These are phyloP conservation scores for Atkinsonella hypoxylon DNA, from an alignment of 2,329 filamentous ascomycete genomes.

Conservation along the genomic window DNA sequence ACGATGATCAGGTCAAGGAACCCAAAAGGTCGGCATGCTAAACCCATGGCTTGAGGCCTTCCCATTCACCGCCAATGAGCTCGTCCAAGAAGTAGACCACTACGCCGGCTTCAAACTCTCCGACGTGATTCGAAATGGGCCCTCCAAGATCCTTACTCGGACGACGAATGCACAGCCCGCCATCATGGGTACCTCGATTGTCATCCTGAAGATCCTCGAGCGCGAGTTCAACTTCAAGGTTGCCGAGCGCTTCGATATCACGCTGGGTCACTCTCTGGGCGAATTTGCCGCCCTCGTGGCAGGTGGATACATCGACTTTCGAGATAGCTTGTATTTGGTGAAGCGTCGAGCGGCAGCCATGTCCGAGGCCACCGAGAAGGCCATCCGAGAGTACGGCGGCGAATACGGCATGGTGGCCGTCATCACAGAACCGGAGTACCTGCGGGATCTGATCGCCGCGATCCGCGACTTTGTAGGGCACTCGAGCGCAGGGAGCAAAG, in stretches of 20 bases:
- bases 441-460: constrained; percentile 55
- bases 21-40: constrained; percentile 81
- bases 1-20: constrained; percentile 57
- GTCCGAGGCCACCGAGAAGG: constrained; percentile 60
- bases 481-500: constrained; percentile 50
- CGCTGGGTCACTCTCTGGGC: constrained; percentile 80
- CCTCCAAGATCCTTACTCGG: constrained; percentile 62
- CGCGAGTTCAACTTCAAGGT: constrained; percentile 69
- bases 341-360: constrained; percentile 70
- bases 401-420: constrained; percentile 93
- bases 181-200: constrained; percentile 88
- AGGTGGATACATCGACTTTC: constrained; percentile 65
- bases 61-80: constrained; percentile 60
- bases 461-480: constrained; percentile 72
- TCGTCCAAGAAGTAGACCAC: constrained; percentile 77
- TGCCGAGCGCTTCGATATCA: constrained; percentile 62
- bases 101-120: constrained; percentile 65
- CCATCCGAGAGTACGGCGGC: constrained; percentile 55
- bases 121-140: constrained; percentile 65
- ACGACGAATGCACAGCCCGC: constrained; percentile 88
- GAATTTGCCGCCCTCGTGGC: constrained; percentile 88
- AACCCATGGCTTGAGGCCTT: constrained; percentile 79
- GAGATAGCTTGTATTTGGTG: constrained; percentile 67
- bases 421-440: constrained; percentile 72
- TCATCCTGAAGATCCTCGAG: constrained; percentile 81